Evolutionary conservation across 2,329 filamentous ascomycete genomes (phyloP), one percentile per base, ranked within the genome.

Genomic region (Aureobasidium namibiae): DNA sequence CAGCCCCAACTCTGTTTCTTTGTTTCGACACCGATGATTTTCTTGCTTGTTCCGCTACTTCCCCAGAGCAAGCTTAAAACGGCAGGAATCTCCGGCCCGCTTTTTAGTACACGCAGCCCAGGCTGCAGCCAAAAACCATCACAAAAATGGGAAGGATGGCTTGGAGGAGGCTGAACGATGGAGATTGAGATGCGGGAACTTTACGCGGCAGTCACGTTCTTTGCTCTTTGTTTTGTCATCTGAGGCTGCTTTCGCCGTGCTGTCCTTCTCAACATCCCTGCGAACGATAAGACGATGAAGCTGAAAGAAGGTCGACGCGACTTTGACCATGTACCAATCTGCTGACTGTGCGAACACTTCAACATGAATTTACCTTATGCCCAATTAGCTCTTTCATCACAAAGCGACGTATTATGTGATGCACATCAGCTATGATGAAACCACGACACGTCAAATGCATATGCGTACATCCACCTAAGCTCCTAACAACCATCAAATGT

Each of bases 21-120:
- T 57, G 54, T 57, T 33, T 56, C n/a, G 39, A 9, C 18, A 21
- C 11, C 42, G 42, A 39, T 39, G 41, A 13, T 34, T 56, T 54
- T 45, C 41, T 56, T 56, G 41, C 52, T 56, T 56, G 54, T 57
- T 57, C 54, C 54, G 54, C 42, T 26, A 21, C 53, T 57, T 57
- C 54, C 54, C 54, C 54, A 57, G 54, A 57, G 54, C 24, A 23
- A 57, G 54, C 54, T 48, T 48, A 38, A 57, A 48, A 46, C 42
- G 54, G 39, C 54, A 56, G 52, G 52, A 29, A 56, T 56, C 34
- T 34, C 26, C 52, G 52, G 52, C 38, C 52, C 52, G 52, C 52
- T 56, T 54, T 39, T 54, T 54, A 54, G 52, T 39, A 56, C 38
- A 23, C 38, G 50, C 24, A 45, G 53, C 42, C n/a, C n/a, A 57